These are phyloP conservation scores for Aspergillus sp. DNA, from an alignment of 2,329 filamentous ascomycete species.

Conservation along the genomic window DNA sequence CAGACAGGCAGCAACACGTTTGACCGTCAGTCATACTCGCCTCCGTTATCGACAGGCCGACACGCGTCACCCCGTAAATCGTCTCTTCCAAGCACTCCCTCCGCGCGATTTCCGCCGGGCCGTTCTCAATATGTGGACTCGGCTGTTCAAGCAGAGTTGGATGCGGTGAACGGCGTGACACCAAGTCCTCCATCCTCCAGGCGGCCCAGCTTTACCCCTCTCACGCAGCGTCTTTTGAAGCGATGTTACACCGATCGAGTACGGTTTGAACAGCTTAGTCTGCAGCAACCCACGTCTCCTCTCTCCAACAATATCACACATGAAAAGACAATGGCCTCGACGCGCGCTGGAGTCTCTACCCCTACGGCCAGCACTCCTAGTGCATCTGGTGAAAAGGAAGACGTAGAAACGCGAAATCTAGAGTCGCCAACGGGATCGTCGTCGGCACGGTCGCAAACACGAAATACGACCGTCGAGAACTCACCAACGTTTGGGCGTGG, in stretches of 20 bases:
- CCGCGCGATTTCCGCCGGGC: slow-evolving; percentile 29
- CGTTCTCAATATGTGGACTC: slow-evolving; percentile 46
- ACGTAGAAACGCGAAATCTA: slow-evolving; percentile 55
- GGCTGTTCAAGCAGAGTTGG: slow-evolving; percentile 49
- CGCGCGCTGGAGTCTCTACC: slow-evolving; percentile 15
- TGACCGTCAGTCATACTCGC: slow-evolving; percentile 44
- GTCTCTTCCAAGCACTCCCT: slow-evolving; percentile 36
- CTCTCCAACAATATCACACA: slow-evolving; percentile 19
- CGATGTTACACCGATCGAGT: slow-evolving; percentile 48
- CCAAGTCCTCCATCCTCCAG: slow-evolving; percentile 26
- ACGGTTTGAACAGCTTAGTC: slow-evolving; percentile 37
- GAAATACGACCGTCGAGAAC: slow-evolving; percentile 17
- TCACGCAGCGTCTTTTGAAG: slow-evolving; percentile 48
- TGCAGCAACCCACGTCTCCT: slow-evolving; percentile 25
- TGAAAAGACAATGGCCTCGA: slow-evolving; percentile 20
- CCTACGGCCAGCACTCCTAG: slow-evolving; percentile 19
- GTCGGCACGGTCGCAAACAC: slow-evolving; percentile 22
- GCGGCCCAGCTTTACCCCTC: slow-evolving; percentile 42
- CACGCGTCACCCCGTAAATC: slow-evolving; percentile 36
- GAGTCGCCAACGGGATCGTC: slow-evolving; percentile 29
- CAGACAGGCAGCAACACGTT: slow-evolving; percentile 39
- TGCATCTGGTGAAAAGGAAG: slow-evolving; percentile 29
- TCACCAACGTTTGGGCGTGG: slow-evolving; percentile 25
- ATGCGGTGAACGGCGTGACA: slow-evolving; percentile 39
- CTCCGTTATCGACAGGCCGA: slow-evolving; percentile 34